Conservation (phyloP, 164 flowering plant genomes). For the Annona cherimola region DNA sequence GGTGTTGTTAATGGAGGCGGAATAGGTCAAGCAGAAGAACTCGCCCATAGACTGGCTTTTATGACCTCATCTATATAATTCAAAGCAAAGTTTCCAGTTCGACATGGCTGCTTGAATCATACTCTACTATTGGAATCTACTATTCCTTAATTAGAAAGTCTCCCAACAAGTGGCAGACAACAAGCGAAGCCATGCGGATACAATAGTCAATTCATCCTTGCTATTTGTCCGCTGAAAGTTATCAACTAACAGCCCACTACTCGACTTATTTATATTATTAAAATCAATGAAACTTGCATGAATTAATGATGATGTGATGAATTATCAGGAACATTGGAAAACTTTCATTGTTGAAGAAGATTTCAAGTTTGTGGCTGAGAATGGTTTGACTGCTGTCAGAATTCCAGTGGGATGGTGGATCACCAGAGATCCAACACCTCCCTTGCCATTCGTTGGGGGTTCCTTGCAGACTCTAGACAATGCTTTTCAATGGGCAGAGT, state of each 20-base stretch:
- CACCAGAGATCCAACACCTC: conserved; percentile 47
- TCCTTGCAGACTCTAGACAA: conserved; percentile 43
- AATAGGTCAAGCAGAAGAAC: no score
- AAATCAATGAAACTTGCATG: not conserved
- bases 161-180: no score
- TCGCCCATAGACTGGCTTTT: no score
- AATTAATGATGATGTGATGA: not conserved
- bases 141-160: no score
- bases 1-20: no score
- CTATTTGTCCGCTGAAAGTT: not conserved
- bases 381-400: conserved; percentile 47
- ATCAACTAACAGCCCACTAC: not conserved
- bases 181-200: no score
- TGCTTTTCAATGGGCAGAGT: conserved; percentile 61
- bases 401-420: conserved; percentile 76
- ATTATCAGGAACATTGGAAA: conserved; percentile 44
- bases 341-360: conserved; percentile 43
- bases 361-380: conserved; percentile 39
- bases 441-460: conserved; percentile 50
- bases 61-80: no score
- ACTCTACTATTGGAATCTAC: no score
- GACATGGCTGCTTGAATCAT: no score
- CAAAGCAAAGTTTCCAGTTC: no score
- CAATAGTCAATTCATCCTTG: no score
- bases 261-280: not conserved